A percentile compares a stretch with the other conserved stretches of the same genome.
These are phyloP conservation scores for Fraxinus platypoda DNA, from an alignment of 305 asterid genomes.

Conservation along the genomic window DNA sequence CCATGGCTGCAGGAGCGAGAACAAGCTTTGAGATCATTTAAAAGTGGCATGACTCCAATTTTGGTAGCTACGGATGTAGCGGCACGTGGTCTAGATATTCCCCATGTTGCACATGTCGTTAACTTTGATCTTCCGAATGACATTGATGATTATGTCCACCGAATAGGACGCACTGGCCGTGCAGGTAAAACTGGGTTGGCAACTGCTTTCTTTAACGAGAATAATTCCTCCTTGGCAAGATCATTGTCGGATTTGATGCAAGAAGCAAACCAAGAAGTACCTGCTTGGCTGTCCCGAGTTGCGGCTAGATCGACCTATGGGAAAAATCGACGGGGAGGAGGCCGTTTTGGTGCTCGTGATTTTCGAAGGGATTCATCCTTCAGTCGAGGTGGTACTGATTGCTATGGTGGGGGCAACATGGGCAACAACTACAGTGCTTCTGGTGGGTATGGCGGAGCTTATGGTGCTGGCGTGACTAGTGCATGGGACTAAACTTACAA, in stretches of 20 bases:
- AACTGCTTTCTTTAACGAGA: slow-evolving; percentile 87
- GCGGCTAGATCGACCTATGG: slow-evolving; percentile 58
- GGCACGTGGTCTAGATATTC: slow-evolving; percentile 93
- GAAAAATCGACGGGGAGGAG: slow-evolving; percentile 68
- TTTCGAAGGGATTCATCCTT: slow-evolving; percentile 58
- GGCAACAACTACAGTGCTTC: slow-evolving; percentile 33
- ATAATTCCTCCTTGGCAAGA: slow-evolving; percentile 69
- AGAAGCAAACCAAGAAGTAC: slow-evolving; percentile 90
- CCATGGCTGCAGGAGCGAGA: slow-evolving; percentile 71
- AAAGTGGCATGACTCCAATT: slow-evolving; percentile 79
- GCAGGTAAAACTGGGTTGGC: slow-evolving; percentile 92
- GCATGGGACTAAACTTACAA: slow-evolving; percentile 64
- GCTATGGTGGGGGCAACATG: slow-evolving; percentile 41
- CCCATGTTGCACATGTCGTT: slow-evolving; percentile 90
- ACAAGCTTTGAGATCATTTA: slow-evolving; percentile 79
- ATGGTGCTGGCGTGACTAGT: slow-evolving; percentile 67
- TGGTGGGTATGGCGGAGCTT: slow-evolving; percentile 52
- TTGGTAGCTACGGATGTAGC: slow-evolving; percentile 93
- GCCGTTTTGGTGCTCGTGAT: slow-evolving; percentile 80
- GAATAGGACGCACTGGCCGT: slow-evolving; percentile 91
- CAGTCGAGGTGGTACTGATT: slow-evolving; percentile 54
- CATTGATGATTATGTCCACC: slow-evolving; percentile 87
- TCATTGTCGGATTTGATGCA: slow-evolving; percentile 82
- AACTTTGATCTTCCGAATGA: slow-evolving; percentile 93
- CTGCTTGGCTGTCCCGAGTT: slow-evolving; percentile 84